These are phyloP conservation scores for Microbotryum scabiosae DNA, from an alignment of 1,284 basidiomycete species.

Conservation along the genomic window DNA sequence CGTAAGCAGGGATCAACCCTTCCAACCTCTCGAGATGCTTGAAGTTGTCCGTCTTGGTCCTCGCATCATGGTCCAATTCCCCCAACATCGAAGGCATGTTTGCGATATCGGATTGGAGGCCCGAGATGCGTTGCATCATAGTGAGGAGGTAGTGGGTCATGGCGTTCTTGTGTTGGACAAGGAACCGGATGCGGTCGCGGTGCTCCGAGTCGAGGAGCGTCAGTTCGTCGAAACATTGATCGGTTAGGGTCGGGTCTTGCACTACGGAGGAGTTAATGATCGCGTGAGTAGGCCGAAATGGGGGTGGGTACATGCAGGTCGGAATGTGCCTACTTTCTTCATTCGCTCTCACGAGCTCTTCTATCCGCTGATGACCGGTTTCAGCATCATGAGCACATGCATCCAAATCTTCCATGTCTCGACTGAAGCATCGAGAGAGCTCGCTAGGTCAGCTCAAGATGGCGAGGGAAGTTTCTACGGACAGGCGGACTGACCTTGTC, in stretches of 20 bases:
- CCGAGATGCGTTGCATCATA: slow-evolving; percentile 33
- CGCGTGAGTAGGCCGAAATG: neutral
- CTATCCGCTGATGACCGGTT: slow-evolving; percentile 24
- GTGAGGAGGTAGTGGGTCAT: slow-evolving; percentile 30
- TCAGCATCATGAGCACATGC: slow-evolving; percentile 32
- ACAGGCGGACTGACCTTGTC: slow-evolving; percentile 11
- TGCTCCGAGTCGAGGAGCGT: slow-evolving; percentile 24
- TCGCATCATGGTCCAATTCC: slow-evolving; percentile 27
- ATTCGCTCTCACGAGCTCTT: slow-evolving; percentile 25
- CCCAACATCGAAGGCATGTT: slow-evolving; percentile 24
- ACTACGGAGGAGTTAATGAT: slow-evolving; percentile 1
- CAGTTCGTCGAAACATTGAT: slow-evolving; percentile 28
- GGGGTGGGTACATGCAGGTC: neutral
- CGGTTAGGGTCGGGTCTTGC: slow-evolving; percentile 14
- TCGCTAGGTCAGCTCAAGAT: neutral
- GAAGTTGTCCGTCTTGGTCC: slow-evolving; percentile 57
- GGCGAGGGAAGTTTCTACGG: neutral
- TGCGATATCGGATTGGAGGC: slow-evolving; percentile 32
- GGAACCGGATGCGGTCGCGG: slow-evolving; percentile 30
- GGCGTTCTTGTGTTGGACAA: slow-evolving; percentile 34
- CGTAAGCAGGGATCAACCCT: slow-evolving; percentile 85
- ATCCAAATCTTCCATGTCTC: slow-evolving; percentile 30
- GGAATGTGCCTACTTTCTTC: slow-evolving; percentile 8
- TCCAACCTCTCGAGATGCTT: slow-evolving; percentile 81
- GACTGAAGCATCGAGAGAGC: slow-evolving; percentile 2